phyloP scores from a whole-genome alignment of 2,329 filamentous ascomycete species.

The Venturia asperata region DNA sequence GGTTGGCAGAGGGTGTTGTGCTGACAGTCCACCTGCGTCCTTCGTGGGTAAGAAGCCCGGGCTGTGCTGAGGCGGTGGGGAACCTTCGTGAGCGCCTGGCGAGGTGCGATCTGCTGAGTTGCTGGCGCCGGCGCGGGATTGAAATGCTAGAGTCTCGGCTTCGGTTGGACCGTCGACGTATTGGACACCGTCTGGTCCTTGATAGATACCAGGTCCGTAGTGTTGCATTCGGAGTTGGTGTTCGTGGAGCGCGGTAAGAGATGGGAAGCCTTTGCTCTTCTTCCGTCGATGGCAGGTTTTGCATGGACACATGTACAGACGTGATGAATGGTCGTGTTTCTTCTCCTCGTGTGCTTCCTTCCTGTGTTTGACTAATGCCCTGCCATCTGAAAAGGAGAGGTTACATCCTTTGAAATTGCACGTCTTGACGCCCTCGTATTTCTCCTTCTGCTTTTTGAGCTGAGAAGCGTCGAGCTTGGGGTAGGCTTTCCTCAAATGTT shows the following conservation, averaged over 20 bases:
- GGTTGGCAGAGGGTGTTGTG: background rate
- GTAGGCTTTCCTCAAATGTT: slow-evolving; percentile 23
- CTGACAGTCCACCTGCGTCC: background rate
- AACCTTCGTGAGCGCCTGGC: background rate
- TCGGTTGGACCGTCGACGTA: slow-evolving; percentile 14
- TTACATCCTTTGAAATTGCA: slow-evolving; percentile 24
- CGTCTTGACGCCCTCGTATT: slow-evolving; percentile 24
- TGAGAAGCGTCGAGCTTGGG: slow-evolving; percentile 21
- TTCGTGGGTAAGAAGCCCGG: background rate
- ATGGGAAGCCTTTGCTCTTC: slow-evolving; percentile 24
- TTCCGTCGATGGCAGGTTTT: slow-evolving; percentile 23
- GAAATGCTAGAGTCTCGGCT: background rate
- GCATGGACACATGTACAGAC: slow-evolving; percentile 22
- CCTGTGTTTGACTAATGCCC: slow-evolving; percentile 23
- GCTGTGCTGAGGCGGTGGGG: background rate
- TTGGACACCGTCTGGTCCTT: slow-evolving; percentile 4
- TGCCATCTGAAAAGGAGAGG: slow-evolving; percentile 23
- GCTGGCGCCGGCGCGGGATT: background rate
- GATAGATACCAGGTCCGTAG: slow-evolving; percentile 13
- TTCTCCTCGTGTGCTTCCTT: slow-evolving; percentile 23
- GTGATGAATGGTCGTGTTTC: slow-evolving; percentile 23
- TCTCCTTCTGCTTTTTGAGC: slow-evolving; percentile 24
- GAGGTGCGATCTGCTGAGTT: background rate
- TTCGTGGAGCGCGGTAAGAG: slow-evolving; percentile 22
- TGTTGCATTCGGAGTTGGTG: slow-evolving; percentile 21